phyloP scores from a whole-genome alignment of 495 filamentous ascomycete species.

The Lentithecium fluviatile region DNA sequence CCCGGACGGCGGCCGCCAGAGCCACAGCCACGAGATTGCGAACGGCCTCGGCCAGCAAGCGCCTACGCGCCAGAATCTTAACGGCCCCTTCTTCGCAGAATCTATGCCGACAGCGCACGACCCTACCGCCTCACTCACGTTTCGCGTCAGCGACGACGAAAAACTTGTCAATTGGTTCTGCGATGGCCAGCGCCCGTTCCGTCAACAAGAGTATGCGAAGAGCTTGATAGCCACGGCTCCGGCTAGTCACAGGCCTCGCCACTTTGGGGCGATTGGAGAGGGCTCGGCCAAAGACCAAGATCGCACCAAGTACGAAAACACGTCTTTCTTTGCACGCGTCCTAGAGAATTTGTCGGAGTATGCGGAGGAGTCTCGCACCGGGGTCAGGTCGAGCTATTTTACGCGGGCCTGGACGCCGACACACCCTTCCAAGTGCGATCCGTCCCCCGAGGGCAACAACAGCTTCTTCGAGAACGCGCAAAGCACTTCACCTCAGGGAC shows the following conservation, averaged over 20 bases:
- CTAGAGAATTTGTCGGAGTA: constrained; percentile 28
- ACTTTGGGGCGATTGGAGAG: constrained; percentile 14
- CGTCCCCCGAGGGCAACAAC: constrained; percentile 21
- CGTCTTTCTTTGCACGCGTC: constrained; percentile 14
- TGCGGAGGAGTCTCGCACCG: constrained; percentile 9
- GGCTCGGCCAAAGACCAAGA: background rate
- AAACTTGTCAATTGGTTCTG: constrained; percentile 39
- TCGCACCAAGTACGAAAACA: constrained; percentile 1
- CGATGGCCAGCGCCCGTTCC: constrained; percentile 33
- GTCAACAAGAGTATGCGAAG: constrained; percentile 37
- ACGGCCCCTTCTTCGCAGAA: constrained; percentile 38
- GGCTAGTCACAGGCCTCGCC: background rate
- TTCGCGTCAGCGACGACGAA: constrained; percentile 17
- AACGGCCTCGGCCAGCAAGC: constrained; percentile 16
- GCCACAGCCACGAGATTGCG: constrained; percentile 11
- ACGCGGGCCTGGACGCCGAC: constrained; percentile 14
- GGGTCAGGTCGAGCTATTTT: constrained; percentile 8
- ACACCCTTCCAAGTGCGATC: constrained; percentile 32
- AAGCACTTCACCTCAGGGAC: background rate
- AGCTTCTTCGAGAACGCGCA: constrained; percentile 19
- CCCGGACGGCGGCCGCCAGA: constrained; percentile 16
- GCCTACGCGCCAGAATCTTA: constrained; percentile 34
- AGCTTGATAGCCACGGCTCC: constrained; percentile 25
- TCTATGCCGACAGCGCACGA: constrained; percentile 20
- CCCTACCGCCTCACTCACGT: constrained; percentile 12